A percentile compares a stretch with the other conserved stretches of the same genome.
Evolutionary conservation across 495 filamentous ascomycete species (phyloP).

Genomic region (Aspergillus campestris): DNA sequence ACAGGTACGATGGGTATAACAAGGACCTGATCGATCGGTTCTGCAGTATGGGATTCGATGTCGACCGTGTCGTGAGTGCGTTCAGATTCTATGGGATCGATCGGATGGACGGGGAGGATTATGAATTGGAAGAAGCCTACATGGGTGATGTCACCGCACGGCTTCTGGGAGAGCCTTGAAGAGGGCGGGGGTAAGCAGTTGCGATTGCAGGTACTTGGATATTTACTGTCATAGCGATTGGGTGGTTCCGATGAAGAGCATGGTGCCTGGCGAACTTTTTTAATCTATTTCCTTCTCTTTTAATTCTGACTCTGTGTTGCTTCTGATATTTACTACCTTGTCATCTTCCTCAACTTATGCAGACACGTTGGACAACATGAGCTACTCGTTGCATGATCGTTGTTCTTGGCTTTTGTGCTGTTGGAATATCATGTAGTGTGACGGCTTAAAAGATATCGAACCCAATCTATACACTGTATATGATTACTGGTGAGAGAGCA

Average conservation of each 20-base stretch:
- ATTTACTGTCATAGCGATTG: background rate
- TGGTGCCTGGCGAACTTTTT: conserved; percentile 19
- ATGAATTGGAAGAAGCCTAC: conserved; percentile 75
- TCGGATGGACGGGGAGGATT: conserved; percentile 64
- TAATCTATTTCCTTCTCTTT: conserved; percentile 1
- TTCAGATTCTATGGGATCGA: conserved; percentile 80
- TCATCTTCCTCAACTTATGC: background rate
- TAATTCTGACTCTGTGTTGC: background rate
- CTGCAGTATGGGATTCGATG: conserved; percentile 85
- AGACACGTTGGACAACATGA: background rate
- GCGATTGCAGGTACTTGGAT: background rate
- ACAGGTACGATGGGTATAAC: conserved; percentile 84
- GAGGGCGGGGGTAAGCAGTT: conserved; percentile 3
- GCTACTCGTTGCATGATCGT: background rate
- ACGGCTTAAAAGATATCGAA: no score
- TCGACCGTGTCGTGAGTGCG: conserved; percentile 77
- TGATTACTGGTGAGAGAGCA: no score
- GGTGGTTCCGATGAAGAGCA: conserved; percentile 9
- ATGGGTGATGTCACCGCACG: conserved; percentile 84
- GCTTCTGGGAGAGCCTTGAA: conserved; percentile 66
- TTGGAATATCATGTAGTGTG: no score
- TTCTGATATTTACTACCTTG: background rate
- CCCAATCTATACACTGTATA: no score
- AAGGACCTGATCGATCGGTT: conserved; percentile 83
- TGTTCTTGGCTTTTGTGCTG: background rate